A percentile compares a stretch with the other conserved stretches of the same genome.
Evolutionary conservation across 176 grass and related monocot species (phyloP).

Genomic region (bread wheat (Triticum aestivum)): IWGSC_CS_RefSeq_v2.1 NC_057802.1:514554926-514555425

Average conservation of each 20-base stretch:
- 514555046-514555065: background rate
- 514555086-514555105: slow-evolving; percentile 34
- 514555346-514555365: slow-evolving; percentile 6
- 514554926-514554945: slow-evolving; percentile 45
- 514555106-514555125: slow-evolving; percentile 11
- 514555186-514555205: background rate
- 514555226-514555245: slow-evolving; percentile 13
- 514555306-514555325: background rate
- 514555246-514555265: slow-evolving; percentile 26
- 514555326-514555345: slow-evolving; percentile 35
- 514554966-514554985: slow-evolving; percentile 73
- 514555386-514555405: slow-evolving; percentile 34
- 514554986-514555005: slow-evolving; percentile 95
- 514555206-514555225: slow-evolving; percentile 14
- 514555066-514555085: background rate
- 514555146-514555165: slow-evolving; percentile 92
- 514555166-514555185: slow-evolving; percentile 55
- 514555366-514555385: slow-evolving; percentile 17
- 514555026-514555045: background rate
- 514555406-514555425: background rate
- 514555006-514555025: slow-evolving; percentile 42
- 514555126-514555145: slow-evolving; percentile 94
- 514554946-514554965: slow-evolving; percentile 94
- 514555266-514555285: slow-evolving; percentile 35
- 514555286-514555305: slow-evolving; percentile 10